These are phyloP conservation scores for Salicornia ramosissima DNA, from an alignment of 148 eudicot species.

Conservation along the genomic window DNA sequence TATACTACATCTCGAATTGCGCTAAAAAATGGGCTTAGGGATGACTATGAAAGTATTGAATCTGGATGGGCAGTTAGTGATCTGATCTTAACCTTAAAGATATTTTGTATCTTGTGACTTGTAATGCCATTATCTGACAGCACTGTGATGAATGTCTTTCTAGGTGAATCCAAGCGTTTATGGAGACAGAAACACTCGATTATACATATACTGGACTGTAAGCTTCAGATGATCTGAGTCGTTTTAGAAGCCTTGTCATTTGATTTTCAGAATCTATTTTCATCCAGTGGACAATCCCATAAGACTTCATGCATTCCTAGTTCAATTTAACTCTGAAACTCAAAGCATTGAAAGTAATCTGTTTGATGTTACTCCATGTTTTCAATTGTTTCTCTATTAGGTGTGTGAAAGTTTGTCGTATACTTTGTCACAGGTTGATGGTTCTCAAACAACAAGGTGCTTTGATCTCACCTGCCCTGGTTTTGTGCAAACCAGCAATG, in stretches of 20 bases:
- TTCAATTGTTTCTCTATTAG: background rate
- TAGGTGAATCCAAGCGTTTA: slow-evolving; percentile 29
- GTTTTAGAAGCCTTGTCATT: background rate
- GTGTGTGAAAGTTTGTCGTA: too few species aligned
- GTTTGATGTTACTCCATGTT: background rate
- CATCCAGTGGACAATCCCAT: too few species aligned
- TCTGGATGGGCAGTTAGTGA: slow-evolving; percentile 28
- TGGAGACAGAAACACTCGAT: slow-evolving; percentile 26
- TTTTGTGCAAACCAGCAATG: slow-evolving; percentile 25
- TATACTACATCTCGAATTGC: slow-evolving; percentile 27
- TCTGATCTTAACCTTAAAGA: background rate
- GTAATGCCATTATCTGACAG: too few species aligned
- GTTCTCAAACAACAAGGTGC: slow-evolving; percentile 22
- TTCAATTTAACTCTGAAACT: too few species aligned
- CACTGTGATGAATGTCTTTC: too few species aligned
- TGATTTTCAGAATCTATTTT: background rate
- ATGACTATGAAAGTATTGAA: slow-evolving; percentile 23
- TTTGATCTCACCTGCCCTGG: slow-evolving; percentile 30
- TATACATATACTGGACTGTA: slow-evolving; percentile 26
- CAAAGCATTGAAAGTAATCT: background rate
- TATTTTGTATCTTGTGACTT: background rate
- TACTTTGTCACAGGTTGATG: slow-evolving; percentile 20
- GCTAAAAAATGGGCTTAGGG: slow-evolving; percentile 18
- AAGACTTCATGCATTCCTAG: background rate
- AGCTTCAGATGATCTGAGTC: background rate